Evolutionary conservation across 768 basidiomycete genomes (phyloP).

Genomic region (Tephrocybe sp.): DNA sequence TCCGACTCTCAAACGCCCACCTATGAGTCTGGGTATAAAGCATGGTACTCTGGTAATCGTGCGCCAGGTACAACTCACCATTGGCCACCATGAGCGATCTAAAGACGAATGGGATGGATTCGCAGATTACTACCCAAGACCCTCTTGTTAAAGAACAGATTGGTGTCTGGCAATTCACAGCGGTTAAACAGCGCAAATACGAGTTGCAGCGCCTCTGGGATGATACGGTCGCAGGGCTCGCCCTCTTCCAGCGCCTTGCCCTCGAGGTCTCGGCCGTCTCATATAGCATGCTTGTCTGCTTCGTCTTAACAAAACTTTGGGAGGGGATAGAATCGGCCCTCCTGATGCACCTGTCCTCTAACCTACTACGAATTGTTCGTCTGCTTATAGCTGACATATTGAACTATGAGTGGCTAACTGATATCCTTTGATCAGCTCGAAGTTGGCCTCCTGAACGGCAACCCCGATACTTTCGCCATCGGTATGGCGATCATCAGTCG

Average conservation of each 20-base stretch:
- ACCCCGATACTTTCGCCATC: constrained; percentile 16
- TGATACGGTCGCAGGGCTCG: constrained; percentile 10
- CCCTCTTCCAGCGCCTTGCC: constrained; percentile 19
- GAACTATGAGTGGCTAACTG: no score
- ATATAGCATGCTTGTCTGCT: constrained; percentile 19
- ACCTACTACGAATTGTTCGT: constrained; percentile 20
- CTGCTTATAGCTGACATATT: background rate
- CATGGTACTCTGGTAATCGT: no score
- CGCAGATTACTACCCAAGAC: no score
- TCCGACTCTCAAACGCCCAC: no score
- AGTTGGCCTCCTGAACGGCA: constrained; percentile 16
- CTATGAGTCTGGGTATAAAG: no score
- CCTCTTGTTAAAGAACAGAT: constrained; percentile 17
- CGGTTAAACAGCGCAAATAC: constrained; percentile 5
- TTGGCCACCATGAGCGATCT: no score
- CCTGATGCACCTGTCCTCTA: constrained; percentile 22
- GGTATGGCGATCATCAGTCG: constrained; percentile 14
- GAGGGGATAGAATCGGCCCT: constrained; percentile 21
- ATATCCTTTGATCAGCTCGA: constrained; percentile 18
- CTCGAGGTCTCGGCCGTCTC: constrained; percentile 22
- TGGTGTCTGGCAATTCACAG: constrained; percentile 19
- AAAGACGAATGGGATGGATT: no score
- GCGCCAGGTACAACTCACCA: no score
- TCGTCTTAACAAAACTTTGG: constrained; percentile 22
- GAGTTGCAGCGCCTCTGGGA: constrained; percentile 7